Evolutionary conservation across 163 green algal genomes (phyloP).

Genomic region (Chlamydomonas reinhardtii): DNA sequence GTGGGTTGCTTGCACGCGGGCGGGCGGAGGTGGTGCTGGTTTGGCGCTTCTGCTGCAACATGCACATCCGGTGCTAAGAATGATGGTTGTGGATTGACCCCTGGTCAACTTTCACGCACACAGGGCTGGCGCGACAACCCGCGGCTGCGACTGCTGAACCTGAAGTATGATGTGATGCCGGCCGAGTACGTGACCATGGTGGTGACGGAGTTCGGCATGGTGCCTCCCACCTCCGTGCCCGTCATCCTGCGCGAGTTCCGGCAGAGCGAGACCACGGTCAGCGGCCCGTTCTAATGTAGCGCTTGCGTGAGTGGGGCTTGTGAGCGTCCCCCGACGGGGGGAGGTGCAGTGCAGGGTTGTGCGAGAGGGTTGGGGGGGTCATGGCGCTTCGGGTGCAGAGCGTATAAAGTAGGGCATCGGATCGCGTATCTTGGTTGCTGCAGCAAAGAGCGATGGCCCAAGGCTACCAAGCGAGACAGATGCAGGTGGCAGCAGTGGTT

Average conservation of each 20-base stretch:
- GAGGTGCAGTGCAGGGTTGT: no score
- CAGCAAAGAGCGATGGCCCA: no score
- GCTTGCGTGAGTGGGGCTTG: not conserved
- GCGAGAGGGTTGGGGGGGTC: no score
- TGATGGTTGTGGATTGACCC: no score
- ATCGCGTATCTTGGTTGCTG: no score
- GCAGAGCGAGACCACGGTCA: conserved; percentile 47
- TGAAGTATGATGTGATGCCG: conserved; percentile 95
- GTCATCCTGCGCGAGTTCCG: conserved; percentile 90
- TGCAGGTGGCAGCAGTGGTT: no score
- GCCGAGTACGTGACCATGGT: conserved; percentile 93
- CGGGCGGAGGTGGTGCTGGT: not conserved
- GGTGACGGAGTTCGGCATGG: conserved; percentile 93
- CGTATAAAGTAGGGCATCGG: no score
- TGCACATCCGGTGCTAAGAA: not conserved
- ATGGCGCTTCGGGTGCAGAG: no score
- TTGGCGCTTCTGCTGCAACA: not conserved
- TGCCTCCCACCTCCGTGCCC: conserved; percentile 92
- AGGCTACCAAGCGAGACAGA: no score
- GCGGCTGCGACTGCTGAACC: conserved; percentile 86
- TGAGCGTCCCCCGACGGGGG: no score
- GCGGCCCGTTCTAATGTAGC: conserved; percentile 15
- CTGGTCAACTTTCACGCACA: not conserved
- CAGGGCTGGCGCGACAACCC: conserved; percentile 67
- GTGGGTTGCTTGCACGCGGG: not conserved